Percentiles rank a stretch among this genome's conserved stretches.
Conservation (phyloP, 139 green algal genomes). For the Haematococcus lacustris region DNA sequence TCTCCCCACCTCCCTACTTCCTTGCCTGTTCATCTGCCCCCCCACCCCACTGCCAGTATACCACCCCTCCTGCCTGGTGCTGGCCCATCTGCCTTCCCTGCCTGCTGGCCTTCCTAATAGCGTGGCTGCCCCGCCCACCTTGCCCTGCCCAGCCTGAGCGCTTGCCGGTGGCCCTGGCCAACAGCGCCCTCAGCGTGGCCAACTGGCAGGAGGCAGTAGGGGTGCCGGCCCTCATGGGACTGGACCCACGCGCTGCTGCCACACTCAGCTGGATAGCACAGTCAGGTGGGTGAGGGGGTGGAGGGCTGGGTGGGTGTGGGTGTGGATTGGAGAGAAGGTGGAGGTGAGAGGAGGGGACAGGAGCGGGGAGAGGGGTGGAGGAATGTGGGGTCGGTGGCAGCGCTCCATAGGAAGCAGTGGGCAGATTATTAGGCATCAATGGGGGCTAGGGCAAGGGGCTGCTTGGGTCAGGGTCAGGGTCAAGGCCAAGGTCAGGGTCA, state of each 20-base stretch:
- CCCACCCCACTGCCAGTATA: not conserved
- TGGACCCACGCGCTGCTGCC: constrained; percentile 55
- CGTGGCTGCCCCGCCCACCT: not conserved
- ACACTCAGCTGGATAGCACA: constrained; percentile 9
- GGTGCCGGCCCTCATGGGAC: constrained; percentile 70
- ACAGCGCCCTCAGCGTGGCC: constrained; percentile 72
- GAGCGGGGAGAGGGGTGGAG: not conserved
- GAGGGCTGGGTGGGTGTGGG: not conserved
- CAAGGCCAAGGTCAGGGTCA: too few relatives aligned
- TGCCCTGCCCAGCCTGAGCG: constrained; percentile 46
- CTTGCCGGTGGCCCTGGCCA: constrained; percentile 62
- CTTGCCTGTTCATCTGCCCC: not conserved
- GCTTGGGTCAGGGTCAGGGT: too few relatives aligned
- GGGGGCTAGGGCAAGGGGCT: too few relatives aligned
- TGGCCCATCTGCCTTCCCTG: not conserved
- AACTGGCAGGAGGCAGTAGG: constrained; percentile 86
- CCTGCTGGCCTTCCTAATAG: not conserved
- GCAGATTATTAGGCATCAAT: not conserved
- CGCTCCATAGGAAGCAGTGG: not conserved
- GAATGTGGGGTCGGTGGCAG: not conserved
- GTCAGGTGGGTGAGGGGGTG: constrained; percentile 9
- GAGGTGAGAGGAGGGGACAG: not conserved
- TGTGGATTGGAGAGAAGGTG: not conserved
- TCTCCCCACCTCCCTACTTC: not conserved
- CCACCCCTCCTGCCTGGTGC: too few relatives aligned